Conservation (phyloP, 495 filamentous ascomycete genomes). For the Letharia lupina region DNA sequence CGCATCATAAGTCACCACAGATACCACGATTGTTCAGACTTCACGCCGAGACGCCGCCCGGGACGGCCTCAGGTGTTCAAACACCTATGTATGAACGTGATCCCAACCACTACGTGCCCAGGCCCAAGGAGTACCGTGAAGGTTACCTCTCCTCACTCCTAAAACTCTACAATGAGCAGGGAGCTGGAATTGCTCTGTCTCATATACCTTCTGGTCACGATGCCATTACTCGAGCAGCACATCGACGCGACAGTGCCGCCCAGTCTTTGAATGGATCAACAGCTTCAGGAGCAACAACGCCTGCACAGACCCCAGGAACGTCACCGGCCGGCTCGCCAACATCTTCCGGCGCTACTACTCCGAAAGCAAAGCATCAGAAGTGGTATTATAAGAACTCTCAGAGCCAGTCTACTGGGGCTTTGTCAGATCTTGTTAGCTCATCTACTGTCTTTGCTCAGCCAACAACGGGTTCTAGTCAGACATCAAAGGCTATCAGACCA, state of each 20-base stretch:
- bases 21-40: slow-evolving; percentile 36
- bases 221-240: slow-evolving; percentile 11
- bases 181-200: slow-evolving; percentile 23
- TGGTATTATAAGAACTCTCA: slow-evolving; percentile 58
- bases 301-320: slow-evolving; percentile 18
- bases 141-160: slow-evolving; percentile 72
- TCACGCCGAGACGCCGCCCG: slow-evolving; percentile 26
- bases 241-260: slow-evolving; percentile 4
- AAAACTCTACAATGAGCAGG: slow-evolving; percentile 56
- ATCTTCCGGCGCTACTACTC: slow-evolving; percentile 41
- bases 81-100: slow-evolving; percentile 54
- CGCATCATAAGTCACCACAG: slow-evolving; percentile 25
- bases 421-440: slow-evolving; percentile 49
- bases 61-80: slow-evolving; percentile 34
- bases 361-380: slow-evolving; percentile 42
- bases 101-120: slow-evolving; percentile 57
- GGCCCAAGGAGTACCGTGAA: slow-evolving; percentile 60
- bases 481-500: slow-evolving; percentile 21
- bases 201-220: slow-evolving; percentile 22
- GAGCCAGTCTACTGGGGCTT: slow-evolving; percentile 41
- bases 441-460: slow-evolving; percentile 44
- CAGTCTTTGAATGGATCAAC: slow-evolving; percentile 10
- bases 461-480: slow-evolving; percentile 23
- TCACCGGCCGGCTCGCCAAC: slow-evolving; percentile 35
- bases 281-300: slow-evolving; percentile 9